Percentiles rank a stretch among this genome's conserved stretches.
phyloP scores from a whole-genome alignment of 106 monocot species.

The Phalaenopsis aphrodite region DNA sequence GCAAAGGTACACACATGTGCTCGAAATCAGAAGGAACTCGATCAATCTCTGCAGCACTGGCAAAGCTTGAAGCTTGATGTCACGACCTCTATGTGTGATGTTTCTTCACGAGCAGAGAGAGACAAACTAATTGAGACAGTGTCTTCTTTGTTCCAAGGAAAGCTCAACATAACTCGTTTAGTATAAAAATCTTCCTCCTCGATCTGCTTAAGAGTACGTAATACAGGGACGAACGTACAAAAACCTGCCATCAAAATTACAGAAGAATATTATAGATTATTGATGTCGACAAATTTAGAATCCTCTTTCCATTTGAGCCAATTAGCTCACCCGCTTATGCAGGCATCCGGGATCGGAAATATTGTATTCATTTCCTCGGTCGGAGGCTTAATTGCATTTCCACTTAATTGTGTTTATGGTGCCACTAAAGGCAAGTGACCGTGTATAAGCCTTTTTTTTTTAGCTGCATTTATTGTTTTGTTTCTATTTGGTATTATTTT shows the following conservation, averaged over 20 bases:
- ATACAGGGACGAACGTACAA: slow-evolving; percentile 12
- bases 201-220: slow-evolving; percentile 4
- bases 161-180: slow-evolving; percentile 80
- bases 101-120: slow-evolving; percentile 29
- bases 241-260: slow-evolving; percentile 20
- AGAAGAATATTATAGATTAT: slow-evolving; percentile 10
- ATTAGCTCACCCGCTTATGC: slow-evolving; percentile 39
- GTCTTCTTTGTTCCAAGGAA: slow-evolving; percentile 36
- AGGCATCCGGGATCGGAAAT: slow-evolving; percentile 21
- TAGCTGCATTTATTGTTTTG: too few relatives aligned
- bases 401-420: slow-evolving; percentile 5
- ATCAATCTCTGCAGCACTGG: slow-evolving; percentile 41
- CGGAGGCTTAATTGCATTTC: not conserved
- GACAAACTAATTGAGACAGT: slow-evolving; percentile 33
- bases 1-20: slow-evolving; percentile 76
- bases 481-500: too few relatives aligned
- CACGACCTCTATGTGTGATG: slow-evolving; percentile 52
- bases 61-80: slow-evolving; percentile 31
- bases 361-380: slow-evolving; percentile 23
- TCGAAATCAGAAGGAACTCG: slow-evolving; percentile 48
- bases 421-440: slow-evolving; percentile 9
- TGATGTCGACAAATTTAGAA: slow-evolving; percentile 39
- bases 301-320: slow-evolving; percentile 55
- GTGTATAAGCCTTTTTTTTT: too few relatives aligned
- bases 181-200: not conserved